A percentile compares a stretch with the other conserved stretches of the same genome.
These are phyloP conservation scores for Gossypium ekmanianum DNA, from an alignment of 345 rosid species.

Conservation along the genomic window DNA sequence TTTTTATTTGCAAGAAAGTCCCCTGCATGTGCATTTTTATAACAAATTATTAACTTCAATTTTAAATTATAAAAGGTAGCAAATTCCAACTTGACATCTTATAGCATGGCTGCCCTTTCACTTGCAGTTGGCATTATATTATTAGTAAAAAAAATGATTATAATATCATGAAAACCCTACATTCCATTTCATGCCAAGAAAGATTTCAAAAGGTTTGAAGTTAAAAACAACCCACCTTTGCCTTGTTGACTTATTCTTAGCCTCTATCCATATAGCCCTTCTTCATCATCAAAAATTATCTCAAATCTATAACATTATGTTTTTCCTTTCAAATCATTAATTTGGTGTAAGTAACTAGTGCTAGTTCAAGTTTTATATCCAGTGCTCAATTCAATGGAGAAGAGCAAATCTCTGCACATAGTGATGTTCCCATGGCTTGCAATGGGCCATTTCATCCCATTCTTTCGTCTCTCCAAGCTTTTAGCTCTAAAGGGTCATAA, in stretches of 20 bases:
- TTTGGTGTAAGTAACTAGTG: neutral
- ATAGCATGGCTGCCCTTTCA: neutral
- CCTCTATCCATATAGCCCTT: neutral
- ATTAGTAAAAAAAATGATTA: neutral
- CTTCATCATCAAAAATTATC: too few relatives aligned
- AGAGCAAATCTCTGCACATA: conserved; percentile 21
- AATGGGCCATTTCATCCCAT: conserved; percentile 45
- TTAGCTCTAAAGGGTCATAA: conserved; percentile 40
- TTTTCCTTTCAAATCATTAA: too few relatives aligned
- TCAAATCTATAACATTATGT: too few relatives aligned
- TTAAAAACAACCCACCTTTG: neutral
- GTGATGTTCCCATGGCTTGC: conserved; percentile 50
- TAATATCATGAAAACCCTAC: neutral
- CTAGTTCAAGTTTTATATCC: neutral
- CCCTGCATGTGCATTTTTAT: too few relatives aligned
- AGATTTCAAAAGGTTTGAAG: too few relatives aligned
- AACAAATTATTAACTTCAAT: too few relatives aligned
- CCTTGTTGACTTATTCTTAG: neutral
- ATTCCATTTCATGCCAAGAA: neutral
- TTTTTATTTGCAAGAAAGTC: too few relatives aligned
- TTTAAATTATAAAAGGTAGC: too few relatives aligned
- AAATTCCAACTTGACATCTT: too few relatives aligned
- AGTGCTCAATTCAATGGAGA: neutral
- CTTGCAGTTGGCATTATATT: neutral
- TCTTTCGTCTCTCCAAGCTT: conserved; percentile 33